Percentiles rank a stretch among this genome's conserved stretches.
phyloP scores from a whole-genome alignment of 805 yeast genomes.

The Pichia ethanolica region DNA sequence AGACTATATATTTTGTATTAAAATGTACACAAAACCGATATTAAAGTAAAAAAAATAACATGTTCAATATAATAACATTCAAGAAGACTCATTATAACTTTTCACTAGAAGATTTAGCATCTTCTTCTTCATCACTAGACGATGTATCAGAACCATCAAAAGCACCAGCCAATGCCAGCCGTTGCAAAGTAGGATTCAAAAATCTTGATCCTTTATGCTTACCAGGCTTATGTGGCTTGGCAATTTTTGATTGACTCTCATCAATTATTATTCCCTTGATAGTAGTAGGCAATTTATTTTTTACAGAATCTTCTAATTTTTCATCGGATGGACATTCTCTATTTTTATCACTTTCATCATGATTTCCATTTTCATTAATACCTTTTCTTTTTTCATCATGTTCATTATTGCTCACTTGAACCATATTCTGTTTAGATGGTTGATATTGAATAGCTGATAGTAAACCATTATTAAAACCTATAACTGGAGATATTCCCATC shows the following conservation, averaged over 20 bases:
- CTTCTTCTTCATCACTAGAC: background rate
- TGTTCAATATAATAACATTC: background rate
- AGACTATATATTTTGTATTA: too few species aligned
- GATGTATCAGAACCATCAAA: background rate
- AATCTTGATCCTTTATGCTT: conserved; percentile 1
- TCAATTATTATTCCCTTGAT: background rate
- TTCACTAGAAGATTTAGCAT: background rate
- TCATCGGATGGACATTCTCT: background rate
- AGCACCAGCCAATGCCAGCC: conserved; percentile 9
- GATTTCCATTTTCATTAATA: background rate
- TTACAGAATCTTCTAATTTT: background rate
- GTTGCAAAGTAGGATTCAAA: conserved; percentile 16
- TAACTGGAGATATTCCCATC: conserved; percentile 10
- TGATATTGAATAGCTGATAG: conserved; percentile 8
- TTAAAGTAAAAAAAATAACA: too few species aligned
- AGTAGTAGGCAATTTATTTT: background rate
- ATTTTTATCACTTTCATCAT: background rate
- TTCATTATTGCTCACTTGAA: background rate
- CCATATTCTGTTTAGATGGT: background rate
- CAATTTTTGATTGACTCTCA: conserved; percentile 2
- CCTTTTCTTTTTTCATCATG: background rate
- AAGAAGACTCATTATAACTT: too few species aligned
- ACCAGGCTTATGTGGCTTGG: conserved; percentile 1
- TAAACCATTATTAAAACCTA: conserved; percentile 13
- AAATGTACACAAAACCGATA: too few species aligned